phyloP scores from a whole-genome alignment of 768 basidiomycete genomes.

The Leccinum uliginosum region DNA sequence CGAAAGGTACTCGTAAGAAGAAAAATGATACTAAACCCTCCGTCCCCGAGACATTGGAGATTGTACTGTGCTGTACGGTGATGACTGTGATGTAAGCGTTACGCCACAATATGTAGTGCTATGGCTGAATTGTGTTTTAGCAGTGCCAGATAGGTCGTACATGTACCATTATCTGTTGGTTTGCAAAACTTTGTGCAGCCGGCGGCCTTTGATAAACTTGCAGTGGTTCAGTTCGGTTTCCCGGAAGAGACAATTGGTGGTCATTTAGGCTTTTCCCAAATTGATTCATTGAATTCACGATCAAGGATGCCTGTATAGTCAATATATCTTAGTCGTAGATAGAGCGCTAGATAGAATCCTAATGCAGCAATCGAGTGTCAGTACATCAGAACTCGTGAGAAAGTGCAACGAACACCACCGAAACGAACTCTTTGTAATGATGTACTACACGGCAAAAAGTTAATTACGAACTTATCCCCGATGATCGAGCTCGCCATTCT shows the following conservation, averaged over 20 bases:
- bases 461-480: too few relatives aligned
- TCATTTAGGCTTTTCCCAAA: not conserved
- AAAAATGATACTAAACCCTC: slow-evolving; percentile 14
- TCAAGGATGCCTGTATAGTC: not conserved
- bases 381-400: too few relatives aligned
- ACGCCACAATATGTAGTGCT: not conserved
- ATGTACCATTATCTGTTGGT: slow-evolving; percentile 31
- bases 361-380: slow-evolving; percentile 27
- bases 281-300: slow-evolving; percentile 2
- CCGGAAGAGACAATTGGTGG: slow-evolving; percentile 5
- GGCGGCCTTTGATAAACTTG: not conserved
- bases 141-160: slow-evolving; percentile 27
- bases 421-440: too few relatives aligned
- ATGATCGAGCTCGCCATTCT: too few relatives aligned
- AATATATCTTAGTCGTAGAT: slow-evolving; percentile 20
- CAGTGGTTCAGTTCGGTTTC: slow-evolving; percentile 30
- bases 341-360: slow-evolving; percentile 26
- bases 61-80: slow-evolving; percentile 33
- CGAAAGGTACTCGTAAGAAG: slow-evolving; percentile 8
- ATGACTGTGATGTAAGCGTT: slow-evolving; percentile 38
- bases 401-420: too few relatives aligned
- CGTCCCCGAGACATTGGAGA: slow-evolving; percentile 30
- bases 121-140: slow-evolving; percentile 3
- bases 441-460: too few relatives aligned
- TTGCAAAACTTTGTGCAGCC: not conserved